Base-by-base conservation (phyloP, 2,329 filamentous ascomycete species). In the Delphinella strobiligena region DNA sequence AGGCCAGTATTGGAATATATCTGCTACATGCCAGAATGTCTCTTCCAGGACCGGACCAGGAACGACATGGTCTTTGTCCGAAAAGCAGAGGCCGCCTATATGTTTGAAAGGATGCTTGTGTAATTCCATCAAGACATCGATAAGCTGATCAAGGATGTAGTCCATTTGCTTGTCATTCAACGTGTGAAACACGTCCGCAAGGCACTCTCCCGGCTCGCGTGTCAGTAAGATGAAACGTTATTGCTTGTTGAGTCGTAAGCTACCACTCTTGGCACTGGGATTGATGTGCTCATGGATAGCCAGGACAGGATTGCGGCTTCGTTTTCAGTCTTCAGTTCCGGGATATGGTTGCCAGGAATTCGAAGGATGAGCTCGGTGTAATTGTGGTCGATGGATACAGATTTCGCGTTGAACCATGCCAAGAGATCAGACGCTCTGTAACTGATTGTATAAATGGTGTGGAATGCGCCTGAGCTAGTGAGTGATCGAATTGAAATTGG, bases 41-140 rank as follows among this genome's bases (percentile, higher is more conserved):
- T 40, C 38, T 5, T 36, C 32, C 3, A 40, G 15, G n/a, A 40
- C 17, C 5, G 38, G 32, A 15, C 38, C 38, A 2, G 15, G 19
- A 3, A 24, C 22, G 11, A 40, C n/a, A 11, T 15, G 1, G n/a
- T 17, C 31, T 3, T 31, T 14, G 1, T 36, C 11, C 4, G 9
- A 14, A 19, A 19, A 3, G 16, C 4, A 4, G 3, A 40, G 38
- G n/a, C 38, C 32, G 3, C 38, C 38, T 4, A 40, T 14, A 10
- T 15, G 27, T 18, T 14, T 34, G 31, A 31, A 36, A 10, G 2
- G 19, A 11, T 40, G 15, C n/a, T 35, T 10, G 16, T 40, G 38
- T 22, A 40, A 14, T n/a, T 40, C 5, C 4, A 22, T 22, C 11
- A 19, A 16, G 16, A 30, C 2, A 7, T 35, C 38, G 10, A 31